These are phyloP conservation scores for Chlorencoelia australis DNA, from an alignment of 2,329 filamentous ascomycete genomes.

Conservation along the genomic window DNA sequence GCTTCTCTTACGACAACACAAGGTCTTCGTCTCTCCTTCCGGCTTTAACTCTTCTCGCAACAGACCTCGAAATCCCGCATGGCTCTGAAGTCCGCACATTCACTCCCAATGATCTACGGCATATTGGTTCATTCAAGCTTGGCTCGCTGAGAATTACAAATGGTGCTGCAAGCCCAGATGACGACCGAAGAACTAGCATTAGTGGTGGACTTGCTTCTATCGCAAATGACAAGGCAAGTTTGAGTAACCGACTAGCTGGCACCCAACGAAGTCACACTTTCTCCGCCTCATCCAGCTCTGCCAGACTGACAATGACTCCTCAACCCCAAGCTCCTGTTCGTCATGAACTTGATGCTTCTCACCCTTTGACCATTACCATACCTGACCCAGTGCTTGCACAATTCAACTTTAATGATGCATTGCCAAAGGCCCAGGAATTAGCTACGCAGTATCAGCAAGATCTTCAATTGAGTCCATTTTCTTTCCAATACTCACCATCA, in stretches of 20 bases:
- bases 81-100: constrained; percentile 15
- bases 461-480: constrained; percentile 28
- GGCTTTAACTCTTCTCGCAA: too few species aligned
- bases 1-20: too few species aligned
- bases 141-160: constrained; percentile 54
- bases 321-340: background rate
- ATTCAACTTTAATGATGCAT: background rate
- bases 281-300: constrained; percentile 11
- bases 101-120: constrained; percentile 43
- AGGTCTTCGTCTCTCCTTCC: too few species aligned
- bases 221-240: constrained; percentile 1
- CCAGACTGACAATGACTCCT: constrained; percentile 14
- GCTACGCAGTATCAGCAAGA: constrained; percentile 19
- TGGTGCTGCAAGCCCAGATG: constrained; percentile 40
- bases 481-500: constrained; percentile 25
- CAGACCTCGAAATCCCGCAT: too few species aligned
- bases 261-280: constrained; percentile 19
- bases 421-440: constrained; percentile 12
- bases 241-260: constrained; percentile 7
- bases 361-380: constrained; percentile 5
- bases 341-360: background rate
- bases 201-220: background rate
- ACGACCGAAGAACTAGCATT: constrained; percentile 11
- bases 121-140: constrained; percentile 52
- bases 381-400: constrained; percentile 2